phyloP scores from a whole-genome alignment of 2,329 filamentous ascomycete species.

The Fusarium fujikuroi region DNA sequence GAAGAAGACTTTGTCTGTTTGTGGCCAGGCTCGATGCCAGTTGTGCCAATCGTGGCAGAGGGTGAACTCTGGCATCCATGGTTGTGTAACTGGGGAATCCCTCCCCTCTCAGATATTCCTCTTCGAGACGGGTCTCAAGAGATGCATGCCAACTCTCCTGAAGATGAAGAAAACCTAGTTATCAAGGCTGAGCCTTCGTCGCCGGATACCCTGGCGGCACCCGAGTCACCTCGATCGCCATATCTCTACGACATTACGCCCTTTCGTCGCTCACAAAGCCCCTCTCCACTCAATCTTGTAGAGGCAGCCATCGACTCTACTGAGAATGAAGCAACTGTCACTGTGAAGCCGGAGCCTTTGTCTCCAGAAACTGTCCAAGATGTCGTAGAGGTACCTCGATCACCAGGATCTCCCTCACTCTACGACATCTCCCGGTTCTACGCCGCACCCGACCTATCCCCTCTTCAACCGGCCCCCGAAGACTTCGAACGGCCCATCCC shows the following conservation, averaged over 20 bases:
- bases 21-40: too few relatives aligned
- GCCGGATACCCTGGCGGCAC: background rate
- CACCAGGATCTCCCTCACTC: background rate
- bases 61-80: too few relatives aligned
- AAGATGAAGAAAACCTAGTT: rapidly evolving
- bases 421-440: background rate
- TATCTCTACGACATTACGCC: rapidly evolving
- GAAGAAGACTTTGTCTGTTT: background rate
- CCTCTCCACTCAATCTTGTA: rapidly evolving
- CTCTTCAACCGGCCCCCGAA: background rate
- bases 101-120: background rate
- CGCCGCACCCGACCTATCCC: rapidly evolving
- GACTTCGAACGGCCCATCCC: background rate
- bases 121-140: background rate
- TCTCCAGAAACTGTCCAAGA: background rate
- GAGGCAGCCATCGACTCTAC: rapidly evolving
- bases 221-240: background rate
- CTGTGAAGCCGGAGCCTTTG: background rate
- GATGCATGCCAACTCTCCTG: rapidly evolving
- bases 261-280: too few relatives aligned
- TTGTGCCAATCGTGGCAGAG: too few relatives aligned
- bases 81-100: too few relatives aligned
- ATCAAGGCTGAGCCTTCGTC: background rate
- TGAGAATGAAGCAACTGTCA: background rate
- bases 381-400: background rate